Percentiles rank a stretch among this genome's conserved stretches.
These are phyloP conservation scores for Juglanconis oblonga DNA, from an alignment of 2,329 filamentous ascomycete species.

Conservation along the genomic window DNA sequence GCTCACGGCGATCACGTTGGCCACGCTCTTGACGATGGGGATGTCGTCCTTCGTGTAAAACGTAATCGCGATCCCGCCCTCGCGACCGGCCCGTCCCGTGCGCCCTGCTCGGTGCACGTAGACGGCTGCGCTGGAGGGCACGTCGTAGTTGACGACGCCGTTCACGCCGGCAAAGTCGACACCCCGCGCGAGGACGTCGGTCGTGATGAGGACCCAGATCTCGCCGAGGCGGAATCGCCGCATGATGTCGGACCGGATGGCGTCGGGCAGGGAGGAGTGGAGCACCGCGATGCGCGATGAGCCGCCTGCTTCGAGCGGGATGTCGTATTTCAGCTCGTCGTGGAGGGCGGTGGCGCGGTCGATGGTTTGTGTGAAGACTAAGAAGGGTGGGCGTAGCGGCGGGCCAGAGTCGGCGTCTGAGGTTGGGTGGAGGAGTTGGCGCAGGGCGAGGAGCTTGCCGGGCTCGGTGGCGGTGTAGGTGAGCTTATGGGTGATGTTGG, in stretches of 20 bases:
- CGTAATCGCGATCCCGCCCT: slow-evolving; percentile 86
- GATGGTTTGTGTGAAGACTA: slow-evolving; percentile 96
- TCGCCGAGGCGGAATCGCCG: slow-evolving; percentile 85
- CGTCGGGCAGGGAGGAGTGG: slow-evolving; percentile 80
- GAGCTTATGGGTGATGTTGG: slow-evolving; percentile 85
- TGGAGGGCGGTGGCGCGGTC: slow-evolving; percentile 83
- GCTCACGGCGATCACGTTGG: slow-evolving; percentile 83
- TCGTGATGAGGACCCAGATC: slow-evolving; percentile 95
- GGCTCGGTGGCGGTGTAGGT: slow-evolving; percentile 89
- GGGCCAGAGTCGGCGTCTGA: slow-evolving; percentile 53
- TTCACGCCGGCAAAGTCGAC: slow-evolving; percentile 95
- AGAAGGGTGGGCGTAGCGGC: slow-evolving; percentile 77
- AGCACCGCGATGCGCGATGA: slow-evolving; percentile 82
- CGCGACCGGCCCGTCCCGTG: slow-evolving; percentile 82
- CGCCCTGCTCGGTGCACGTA: slow-evolving; percentile 94
- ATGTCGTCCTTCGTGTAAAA: slow-evolving; percentile 96
- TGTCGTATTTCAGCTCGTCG: slow-evolving; percentile 90
- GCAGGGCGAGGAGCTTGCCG: slow-evolving; percentile 87
- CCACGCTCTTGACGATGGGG: slow-evolving; percentile 81
- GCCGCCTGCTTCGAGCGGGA: slow-evolving; percentile 82
- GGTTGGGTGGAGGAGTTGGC: slow-evolving; percentile 81
- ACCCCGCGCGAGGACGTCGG: slow-evolving; percentile 85
- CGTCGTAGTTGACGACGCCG: slow-evolving; percentile 96
- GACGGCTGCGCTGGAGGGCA: slow-evolving; percentile 81
- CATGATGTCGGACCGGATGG: slow-evolving; percentile 76